Percentiles rank a stretch among this genome's conserved stretches.
Evolutionary conservation across 1,139 yeast genomes (phyloP).

Genomic region (Blastobotrys persicus): DNA sequence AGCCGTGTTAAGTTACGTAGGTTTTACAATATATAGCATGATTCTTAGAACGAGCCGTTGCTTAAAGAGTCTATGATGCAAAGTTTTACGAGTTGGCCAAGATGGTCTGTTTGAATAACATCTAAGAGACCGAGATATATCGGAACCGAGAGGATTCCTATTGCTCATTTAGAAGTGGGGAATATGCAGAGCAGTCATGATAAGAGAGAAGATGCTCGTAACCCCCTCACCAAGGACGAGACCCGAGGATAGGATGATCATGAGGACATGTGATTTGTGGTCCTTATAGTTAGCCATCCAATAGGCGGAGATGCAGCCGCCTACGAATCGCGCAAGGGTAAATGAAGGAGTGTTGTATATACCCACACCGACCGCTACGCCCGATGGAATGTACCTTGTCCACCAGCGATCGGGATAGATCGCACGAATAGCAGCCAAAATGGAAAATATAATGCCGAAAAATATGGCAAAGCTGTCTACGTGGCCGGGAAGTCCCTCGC

Average conservation of each 20-base stretch:
- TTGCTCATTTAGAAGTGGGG: constrained; percentile 50
- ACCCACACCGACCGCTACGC: constrained; percentile 97
- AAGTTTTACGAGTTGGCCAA: too few species aligned
- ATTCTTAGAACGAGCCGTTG: too few species aligned
- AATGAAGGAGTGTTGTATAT: constrained; percentile 91
- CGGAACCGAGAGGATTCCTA: too few species aligned
- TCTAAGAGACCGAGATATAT: too few species aligned
- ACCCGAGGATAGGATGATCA: constrained; percentile 90
- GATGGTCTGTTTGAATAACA: too few species aligned
- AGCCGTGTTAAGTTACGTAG: too few species aligned
- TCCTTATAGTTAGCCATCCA: constrained; percentile 23
- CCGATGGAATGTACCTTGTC: constrained; percentile 72
- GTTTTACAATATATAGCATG: too few species aligned
- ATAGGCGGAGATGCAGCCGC: constrained; percentile 65
- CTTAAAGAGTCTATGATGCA: too few species aligned
- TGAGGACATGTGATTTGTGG: constrained; percentile 47
- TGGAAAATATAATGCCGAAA: constrained; percentile 67
- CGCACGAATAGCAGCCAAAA: constrained; percentile 53
- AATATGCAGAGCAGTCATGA: constrained; percentile 60
- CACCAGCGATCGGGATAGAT: constrained; percentile 38
- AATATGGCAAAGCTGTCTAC: constrained; percentile 63
- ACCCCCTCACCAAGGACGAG: constrained; percentile 92
- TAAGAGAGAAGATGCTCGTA: constrained; percentile 76
- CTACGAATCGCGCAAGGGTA: constrained; percentile 87
- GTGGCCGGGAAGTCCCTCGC: constrained; percentile 81